phyloP scores from a whole-genome alignment of 2,329 filamentous ascomycete genomes.

The Helicocarpus griseus region DNA sequence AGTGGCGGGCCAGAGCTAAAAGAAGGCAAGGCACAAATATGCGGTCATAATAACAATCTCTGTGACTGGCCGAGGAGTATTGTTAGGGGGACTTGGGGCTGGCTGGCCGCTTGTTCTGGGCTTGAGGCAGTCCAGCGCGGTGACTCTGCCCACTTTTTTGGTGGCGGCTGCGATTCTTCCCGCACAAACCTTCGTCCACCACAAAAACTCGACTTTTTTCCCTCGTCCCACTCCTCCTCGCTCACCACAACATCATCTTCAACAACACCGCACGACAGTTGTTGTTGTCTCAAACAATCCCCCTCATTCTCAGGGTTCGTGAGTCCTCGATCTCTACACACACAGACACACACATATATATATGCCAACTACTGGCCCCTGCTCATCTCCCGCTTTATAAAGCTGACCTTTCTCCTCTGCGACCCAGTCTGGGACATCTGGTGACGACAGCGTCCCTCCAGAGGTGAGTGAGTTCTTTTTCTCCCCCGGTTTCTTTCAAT shows the following conservation, averaged over 20 bases:
- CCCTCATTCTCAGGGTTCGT: too few relatives aligned
- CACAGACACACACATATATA: too few relatives aligned
- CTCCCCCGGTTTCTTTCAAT: neutral
- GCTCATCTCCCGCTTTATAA: too few relatives aligned
- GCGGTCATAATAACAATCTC: too few relatives aligned
- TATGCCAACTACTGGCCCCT: too few relatives aligned
- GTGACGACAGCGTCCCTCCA: neutral
- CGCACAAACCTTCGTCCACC: conserved; percentile 1
- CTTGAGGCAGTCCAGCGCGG: neutral
- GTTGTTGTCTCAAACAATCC: too few relatives aligned
- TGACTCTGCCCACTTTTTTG: neutral
- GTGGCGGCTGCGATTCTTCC: neutral
- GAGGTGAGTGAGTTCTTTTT: neutral
- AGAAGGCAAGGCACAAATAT: neutral
- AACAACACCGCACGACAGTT: neutral
- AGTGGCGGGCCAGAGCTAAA: neutral
- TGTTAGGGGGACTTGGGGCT: too few relatives aligned
- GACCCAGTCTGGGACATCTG: too few relatives aligned
- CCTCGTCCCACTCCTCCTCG: neutral
- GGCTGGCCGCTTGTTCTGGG: neutral
- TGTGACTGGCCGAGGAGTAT: too few relatives aligned
- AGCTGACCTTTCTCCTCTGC: too few relatives aligned
- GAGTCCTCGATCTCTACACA: too few relatives aligned
- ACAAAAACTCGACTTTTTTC: neutral
- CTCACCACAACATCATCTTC: neutral